These are phyloP conservation scores for Trametes sanguinea DNA, from an alignment of 768 basidiomycete species.

Conservation along the genomic window DNA sequence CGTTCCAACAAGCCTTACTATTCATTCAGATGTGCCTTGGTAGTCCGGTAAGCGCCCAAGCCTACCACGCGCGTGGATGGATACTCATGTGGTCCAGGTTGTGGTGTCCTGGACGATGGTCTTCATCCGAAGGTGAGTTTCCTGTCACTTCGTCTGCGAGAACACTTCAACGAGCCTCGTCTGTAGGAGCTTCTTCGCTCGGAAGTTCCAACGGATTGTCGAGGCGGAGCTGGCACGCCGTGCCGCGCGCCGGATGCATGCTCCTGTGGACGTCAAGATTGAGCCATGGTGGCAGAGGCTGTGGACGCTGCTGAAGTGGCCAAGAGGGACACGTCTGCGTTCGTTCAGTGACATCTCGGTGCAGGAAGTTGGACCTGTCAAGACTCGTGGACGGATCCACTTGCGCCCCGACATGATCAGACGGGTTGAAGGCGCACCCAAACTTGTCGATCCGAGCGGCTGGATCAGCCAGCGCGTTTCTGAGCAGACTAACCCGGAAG, in stretches of 20 bases:
- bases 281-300: conserved; percentile 28
- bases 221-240: conserved; percentile 40
- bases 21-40: conserved; percentile 81
- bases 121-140: conserved; percentile 63
- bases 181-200: conserved; percentile 68
- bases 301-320: conserved; percentile 9
- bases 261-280: conserved; percentile 26
- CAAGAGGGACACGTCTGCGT: conserved; percentile 8
- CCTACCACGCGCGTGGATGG: neutral
- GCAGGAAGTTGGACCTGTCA: conserved; percentile 10
- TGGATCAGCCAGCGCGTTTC: conserved; percentile 55
- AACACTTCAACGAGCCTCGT: neutral
- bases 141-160: neutral
- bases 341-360: conserved; percentile 17
- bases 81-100: conserved; percentile 45
- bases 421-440: conserved; percentile 67
- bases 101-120: conserved; percentile 85
- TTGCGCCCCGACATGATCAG: conserved; percentile 77
- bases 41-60: conserved; percentile 57
- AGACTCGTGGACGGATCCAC: conserved; percentile 13
- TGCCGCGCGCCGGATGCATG: conserved; percentile 16
- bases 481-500: conserved; percentile 28
- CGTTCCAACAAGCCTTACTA: conserved; percentile 67
- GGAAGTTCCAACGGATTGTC: conserved; percentile 64
- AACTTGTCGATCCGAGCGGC: conserved; percentile 73